Base-by-base conservation (phyloP, 441 rosid genomes). In the Raphanus hybrid region DNA sequence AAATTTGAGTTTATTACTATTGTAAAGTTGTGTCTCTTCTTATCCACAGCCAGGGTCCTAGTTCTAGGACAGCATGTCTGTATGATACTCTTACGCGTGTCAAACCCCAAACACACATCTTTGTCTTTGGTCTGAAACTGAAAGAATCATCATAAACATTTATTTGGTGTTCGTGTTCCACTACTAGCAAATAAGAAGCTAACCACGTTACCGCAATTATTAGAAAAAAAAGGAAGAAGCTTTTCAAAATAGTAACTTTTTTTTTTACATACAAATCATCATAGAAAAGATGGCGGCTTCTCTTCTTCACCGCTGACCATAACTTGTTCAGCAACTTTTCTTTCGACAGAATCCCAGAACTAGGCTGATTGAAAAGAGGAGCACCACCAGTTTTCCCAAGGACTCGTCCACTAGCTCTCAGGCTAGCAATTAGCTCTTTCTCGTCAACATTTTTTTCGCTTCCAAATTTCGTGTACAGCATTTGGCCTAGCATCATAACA, bases 381-480 rank as follows among this genome's bases (percentile, higher is more conserved):
- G 74, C 48, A 29, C 81, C 86, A 26, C 82, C 82, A 82, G 78
- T 76, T 67, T 67, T 5, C 64, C 90, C 90, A 70, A 87, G 86
- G 34, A 86, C 87, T 67, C 85, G 73, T 57, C 87, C 85, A 70
- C 89, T 90, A 82, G 96, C 93, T 80, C 90, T 90, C 82, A 96
- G 85, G 83, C 87, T 92, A 35, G 92, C 88, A 82, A 92, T 91
- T 71, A 96, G 86, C 80, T 90, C 94, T 81, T 64, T 83, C 50
- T 93, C 98, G 41, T 87, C 89, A 35, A 71, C 71, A 86, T 93
- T 96, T 73, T 73, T 86, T 91, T 81, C 97, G 89, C 81, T 92
- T 90, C 97, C 97, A 92, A 45, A 91, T 93, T 84, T 93, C 97
- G 80, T 83, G 96, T 75, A 92, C 92, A 77, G 98, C 97, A 88